These are phyloP conservation scores for Fusarium graminum DNA, from an alignment of 2,329 filamentous ascomycete species.

Conservation along the genomic window DNA sequence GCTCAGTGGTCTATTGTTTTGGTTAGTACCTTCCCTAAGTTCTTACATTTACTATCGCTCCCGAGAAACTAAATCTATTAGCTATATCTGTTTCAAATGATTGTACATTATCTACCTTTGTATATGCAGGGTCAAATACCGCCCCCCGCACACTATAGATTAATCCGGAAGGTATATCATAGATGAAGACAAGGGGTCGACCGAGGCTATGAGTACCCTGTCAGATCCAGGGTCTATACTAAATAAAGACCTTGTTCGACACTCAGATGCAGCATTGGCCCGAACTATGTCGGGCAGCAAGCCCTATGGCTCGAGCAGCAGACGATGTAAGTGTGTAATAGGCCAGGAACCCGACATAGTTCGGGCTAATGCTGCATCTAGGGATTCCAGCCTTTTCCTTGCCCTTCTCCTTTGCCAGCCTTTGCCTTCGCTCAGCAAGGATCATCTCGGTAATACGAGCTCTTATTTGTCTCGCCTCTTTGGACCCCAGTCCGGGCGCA, in stretches of 20 bases:
- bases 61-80: slow-evolving; percentile 27
- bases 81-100: accelerated
- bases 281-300: no score
- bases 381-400: not conserved
- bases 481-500: slow-evolving; percentile 13
- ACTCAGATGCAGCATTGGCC: no score
- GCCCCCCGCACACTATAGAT: slow-evolving; percentile 41
- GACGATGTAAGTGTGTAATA: no score
- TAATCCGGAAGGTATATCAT: slow-evolving; percentile 8
- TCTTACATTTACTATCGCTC: slow-evolving; percentile 18
- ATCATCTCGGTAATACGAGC: slow-evolving; percentile 20
- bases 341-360: no score
- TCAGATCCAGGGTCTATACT: not conserved
- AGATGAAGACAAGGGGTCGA: not conserved
- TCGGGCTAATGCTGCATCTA: accelerated
- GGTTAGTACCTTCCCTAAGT: no score
- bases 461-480: slow-evolving; percentile 21
- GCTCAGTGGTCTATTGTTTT: no score
- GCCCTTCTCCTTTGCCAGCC: not conserved
- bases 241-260: not conserved
- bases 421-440: slow-evolving; percentile 28
- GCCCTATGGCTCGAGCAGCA: no score
- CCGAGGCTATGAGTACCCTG: not conserved
- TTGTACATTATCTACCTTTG: slow-evolving; percentile 11
- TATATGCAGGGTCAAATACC: slow-evolving; percentile 39